Conservation (phyloP, 305 asterid species). For the Lippia alba region DNA sequence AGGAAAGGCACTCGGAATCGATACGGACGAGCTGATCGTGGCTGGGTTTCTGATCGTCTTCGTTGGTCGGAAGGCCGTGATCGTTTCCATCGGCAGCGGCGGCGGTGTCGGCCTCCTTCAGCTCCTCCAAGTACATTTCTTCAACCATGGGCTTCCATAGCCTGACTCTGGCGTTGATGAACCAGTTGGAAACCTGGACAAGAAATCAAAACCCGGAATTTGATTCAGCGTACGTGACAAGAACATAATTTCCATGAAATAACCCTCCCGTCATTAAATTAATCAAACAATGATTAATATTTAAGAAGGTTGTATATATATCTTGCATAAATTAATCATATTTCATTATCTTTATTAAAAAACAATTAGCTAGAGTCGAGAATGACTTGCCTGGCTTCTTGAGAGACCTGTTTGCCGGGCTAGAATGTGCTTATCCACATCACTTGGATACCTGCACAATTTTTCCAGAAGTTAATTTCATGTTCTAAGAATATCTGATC, state of each 20-base stretch:
- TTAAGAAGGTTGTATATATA: slow-evolving; percentile 40
- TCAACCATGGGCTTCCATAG: slow-evolving; percentile 97
- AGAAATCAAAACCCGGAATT: background rate
- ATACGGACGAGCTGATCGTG: slow-evolving; percentile 62
- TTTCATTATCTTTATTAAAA: slow-evolving; percentile 24
- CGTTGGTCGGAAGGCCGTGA: slow-evolving; percentile 28
- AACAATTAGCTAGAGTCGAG: slow-evolving; percentile 25
- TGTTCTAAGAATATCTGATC: background rate
- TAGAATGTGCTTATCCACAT: slow-evolving; percentile 91
- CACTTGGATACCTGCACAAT: slow-evolving; percentile 89
- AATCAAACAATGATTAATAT: background rate
- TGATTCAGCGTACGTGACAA: slow-evolving; percentile 30
- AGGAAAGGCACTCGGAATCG: slow-evolving; percentile 85
- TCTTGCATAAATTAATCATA: slow-evolving; percentile 34
- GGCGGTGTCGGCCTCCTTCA: slow-evolving; percentile 46
- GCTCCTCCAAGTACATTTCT: slow-evolving; percentile 83
- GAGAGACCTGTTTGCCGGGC: slow-evolving; percentile 99
- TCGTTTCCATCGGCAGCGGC: background rate
- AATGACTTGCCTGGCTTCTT: slow-evolving; percentile 94
- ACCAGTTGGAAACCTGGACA: slow-evolving; percentile 84
- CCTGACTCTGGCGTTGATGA: slow-evolving; percentile 86
- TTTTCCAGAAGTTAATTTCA: background rate
- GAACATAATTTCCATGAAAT: slow-evolving; percentile 29
- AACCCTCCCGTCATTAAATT: background rate
- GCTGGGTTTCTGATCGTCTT: slow-evolving; percentile 74